Conservation (phyloP, 116 monocot species). For the Trichopus zeylanicus region DNA sequence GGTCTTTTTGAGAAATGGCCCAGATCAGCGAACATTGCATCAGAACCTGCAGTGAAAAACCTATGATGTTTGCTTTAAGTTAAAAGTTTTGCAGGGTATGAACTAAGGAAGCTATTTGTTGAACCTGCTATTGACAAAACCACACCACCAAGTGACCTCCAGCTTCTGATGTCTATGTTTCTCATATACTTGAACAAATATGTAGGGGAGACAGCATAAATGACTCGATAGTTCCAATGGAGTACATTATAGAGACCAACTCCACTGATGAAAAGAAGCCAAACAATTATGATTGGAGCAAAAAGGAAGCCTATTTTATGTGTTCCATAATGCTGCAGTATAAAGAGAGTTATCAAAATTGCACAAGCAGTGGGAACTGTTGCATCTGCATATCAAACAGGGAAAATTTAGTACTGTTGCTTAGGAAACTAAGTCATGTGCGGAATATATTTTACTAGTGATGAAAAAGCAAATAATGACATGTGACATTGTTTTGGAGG, state of each 20-base stretch:
- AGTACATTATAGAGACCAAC: neutral
- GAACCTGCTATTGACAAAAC: neutral
- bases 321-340: neutral
- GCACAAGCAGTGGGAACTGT: neutral
- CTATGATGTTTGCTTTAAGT: neutral
- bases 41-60: conserved; percentile 15
- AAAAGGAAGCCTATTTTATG: conserved; percentile 1
- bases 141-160: neutral
- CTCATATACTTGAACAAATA: neutral
- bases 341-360: neutral
- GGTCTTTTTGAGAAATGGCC: conserved; percentile 20
- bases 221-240: neutral
- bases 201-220: neutral
- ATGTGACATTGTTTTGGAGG: too few relatives aligned
- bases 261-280: neutral
- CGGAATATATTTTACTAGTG: too few relatives aligned
- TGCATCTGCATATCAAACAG: neutral
- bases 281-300: neutral
- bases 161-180: neutral
- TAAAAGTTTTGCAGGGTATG: neutral
- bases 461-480: too few relatives aligned
- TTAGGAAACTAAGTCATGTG: neutral
- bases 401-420: neutral
- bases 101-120: neutral
- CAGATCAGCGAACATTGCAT: conserved; percentile 27